A percentile compares a stretch with the other conserved stretches of the same genome.
Evolutionary conservation across 2,329 filamentous ascomycete species (phyloP).

Genomic region (Sporothrix dimorphospora): DNA sequence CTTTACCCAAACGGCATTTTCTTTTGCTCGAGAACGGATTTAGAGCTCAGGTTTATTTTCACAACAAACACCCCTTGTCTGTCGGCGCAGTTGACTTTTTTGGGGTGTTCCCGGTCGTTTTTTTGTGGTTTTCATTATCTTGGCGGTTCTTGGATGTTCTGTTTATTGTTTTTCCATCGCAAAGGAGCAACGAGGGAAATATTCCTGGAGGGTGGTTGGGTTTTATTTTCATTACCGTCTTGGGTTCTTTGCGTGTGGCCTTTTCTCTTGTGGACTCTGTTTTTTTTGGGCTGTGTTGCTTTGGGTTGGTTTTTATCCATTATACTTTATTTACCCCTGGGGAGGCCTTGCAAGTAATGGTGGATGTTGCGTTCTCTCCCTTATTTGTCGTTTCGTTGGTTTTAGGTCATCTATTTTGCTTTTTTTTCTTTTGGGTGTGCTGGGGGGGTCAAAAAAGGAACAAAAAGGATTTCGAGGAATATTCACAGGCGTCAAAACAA

Average conservation of each 20-base stretch:
- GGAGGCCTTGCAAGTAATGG: conserved; percentile 14
- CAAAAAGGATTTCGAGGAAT: neutral
- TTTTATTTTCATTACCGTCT: conserved; percentile 14
- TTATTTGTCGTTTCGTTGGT: neutral
- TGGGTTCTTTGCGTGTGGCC: conserved; percentile 10
- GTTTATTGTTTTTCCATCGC: neutral
- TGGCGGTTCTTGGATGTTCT: neutral
- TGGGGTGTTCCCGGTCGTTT: neutral
- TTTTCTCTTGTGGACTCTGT: neutral
- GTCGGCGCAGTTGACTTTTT: conserved; percentile 19
- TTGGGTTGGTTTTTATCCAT: neutral
- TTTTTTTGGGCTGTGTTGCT: neutral
- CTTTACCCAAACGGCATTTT: neutral
- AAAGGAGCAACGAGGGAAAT: conserved; percentile 21
- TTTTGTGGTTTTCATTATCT: neutral
- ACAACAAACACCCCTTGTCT: neutral
- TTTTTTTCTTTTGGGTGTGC: neutral
- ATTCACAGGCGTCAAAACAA: conserved; percentile 2
- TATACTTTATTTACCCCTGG: neutral
- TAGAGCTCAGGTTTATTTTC: conserved; percentile 7
- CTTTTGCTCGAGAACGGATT: conserved; percentile 8
- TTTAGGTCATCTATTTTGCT: neutral
- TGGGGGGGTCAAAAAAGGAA: conserved; percentile 10
- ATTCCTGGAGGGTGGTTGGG: conserved; percentile 12
- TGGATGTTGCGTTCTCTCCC: neutral